Percentiles rank a stretch among this genome's conserved stretches.
Evolutionary conservation across 2,329 filamentous ascomycete genomes (phyloP).

Genomic region (Pleurostoma richardsiae): DNA sequence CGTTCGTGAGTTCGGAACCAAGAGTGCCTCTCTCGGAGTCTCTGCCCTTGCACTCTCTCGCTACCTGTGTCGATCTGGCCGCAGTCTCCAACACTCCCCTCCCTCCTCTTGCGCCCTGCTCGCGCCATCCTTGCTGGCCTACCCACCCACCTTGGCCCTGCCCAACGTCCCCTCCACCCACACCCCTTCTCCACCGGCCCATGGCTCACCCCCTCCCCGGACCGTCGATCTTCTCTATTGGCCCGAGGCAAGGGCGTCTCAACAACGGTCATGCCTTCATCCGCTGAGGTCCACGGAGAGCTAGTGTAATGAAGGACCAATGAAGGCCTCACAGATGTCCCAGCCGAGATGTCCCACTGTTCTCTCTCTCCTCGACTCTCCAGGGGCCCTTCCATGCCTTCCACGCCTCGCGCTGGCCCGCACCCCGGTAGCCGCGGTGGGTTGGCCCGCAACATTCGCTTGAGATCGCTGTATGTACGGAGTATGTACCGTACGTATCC

Average conservation of each 20-base stretch:
- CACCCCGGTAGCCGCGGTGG: constrained; percentile 3
- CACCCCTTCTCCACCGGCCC: not conserved
- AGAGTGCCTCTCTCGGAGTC: not conserved
- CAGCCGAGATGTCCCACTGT: constrained; percentile 34
- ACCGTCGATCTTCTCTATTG: constrained; percentile 27
- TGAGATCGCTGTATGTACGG: no score
- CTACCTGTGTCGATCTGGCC: not conserved
- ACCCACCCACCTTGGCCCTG: not conserved
- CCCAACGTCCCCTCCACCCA: not conserved
- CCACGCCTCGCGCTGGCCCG: constrained; percentile 3
- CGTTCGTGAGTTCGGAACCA: not conserved
- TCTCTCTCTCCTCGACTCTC: constrained; percentile 19
- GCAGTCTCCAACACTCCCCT: constrained; percentile 1
- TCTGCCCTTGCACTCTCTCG: not conserved
- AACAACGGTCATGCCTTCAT: constrained; percentile 48
- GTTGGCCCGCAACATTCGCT: not conserved
- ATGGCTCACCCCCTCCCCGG: constrained; percentile 8
- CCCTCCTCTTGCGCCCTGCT: not conserved
- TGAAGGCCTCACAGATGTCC: constrained; percentile 28
- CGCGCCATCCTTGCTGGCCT: constrained; percentile 11
- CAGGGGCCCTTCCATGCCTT: not conserved
- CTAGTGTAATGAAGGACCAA: constrained; percentile 40
- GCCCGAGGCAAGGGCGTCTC: constrained; percentile 26
- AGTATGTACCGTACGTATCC: no score
- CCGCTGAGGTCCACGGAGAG: constrained; percentile 37